Base-by-base conservation (phyloP, 2,329 filamentous ascomycete species). In the Venturia aucupariae region DNA sequence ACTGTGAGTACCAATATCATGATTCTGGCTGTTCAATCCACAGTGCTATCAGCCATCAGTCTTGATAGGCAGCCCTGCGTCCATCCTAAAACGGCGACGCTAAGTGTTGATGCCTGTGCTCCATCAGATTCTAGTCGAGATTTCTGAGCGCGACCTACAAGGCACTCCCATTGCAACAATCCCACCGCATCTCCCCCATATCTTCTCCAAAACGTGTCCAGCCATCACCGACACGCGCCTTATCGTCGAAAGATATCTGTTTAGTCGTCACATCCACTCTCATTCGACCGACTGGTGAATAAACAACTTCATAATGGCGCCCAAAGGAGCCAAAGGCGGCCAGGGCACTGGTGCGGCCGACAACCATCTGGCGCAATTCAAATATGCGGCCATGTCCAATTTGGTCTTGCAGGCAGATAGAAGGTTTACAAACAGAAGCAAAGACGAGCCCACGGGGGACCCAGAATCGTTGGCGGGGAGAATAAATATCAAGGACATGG, bases 331-430 rank as follows among this genome's bases (percentile, higher is more conserved):
- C 5, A 54, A 62, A 46, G 64, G 64, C 22, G 64, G 59, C 38
- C 39, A 62, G 38, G 64, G 64, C 60, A 38, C 35, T 41, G 41
- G 63, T 61, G 60, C 41, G 27, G 64, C 61, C 41, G 67, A 70
- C 41, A 67, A 80, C 68, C 80, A 94, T 88, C 90, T 96, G 73
- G 92, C 91, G 78, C 92, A 96, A 79, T 97, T 96, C 85, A 97
- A 97, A 79, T 96, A 97, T 85, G 92, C 92, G 86, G 92, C 90
- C 77, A 97, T 99, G 94, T 99, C 94, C 81, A 99, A 99, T 86
- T 89, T 99, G 91, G 94, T 99, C 75, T 90, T 99, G 86, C 94
- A 99, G 90, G 92, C 92, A 81, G 94, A 99, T 82, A 89, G 92
- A 80, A 89, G 94, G 72, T 97, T 99, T 75, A 89, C 96, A 71